Evolutionary conservation across 2,329 filamentous ascomycete species (phyloP), one percentile per base, ranked within the genome.

Genomic region (Botrytis pseudocinerea): DNA sequence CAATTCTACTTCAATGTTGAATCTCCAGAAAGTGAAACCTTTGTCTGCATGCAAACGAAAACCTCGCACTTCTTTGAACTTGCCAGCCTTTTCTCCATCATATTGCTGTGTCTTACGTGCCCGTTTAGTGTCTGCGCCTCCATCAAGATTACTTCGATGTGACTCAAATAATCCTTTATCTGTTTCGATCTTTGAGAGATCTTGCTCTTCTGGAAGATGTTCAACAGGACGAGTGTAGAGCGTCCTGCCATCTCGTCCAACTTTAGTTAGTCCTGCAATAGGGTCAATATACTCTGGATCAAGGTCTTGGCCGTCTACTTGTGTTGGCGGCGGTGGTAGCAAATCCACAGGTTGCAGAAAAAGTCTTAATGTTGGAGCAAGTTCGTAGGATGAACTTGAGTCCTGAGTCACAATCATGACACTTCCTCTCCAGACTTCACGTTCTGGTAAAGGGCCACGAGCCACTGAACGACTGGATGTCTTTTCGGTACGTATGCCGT

Each of bases 361-460:
- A 6, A 99, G 82, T 61, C 95, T 89, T 76, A 99, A 84, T 0
- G 88, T 93, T 6, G 96, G 96, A n/a, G 88, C 88, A 65, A 93
- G 90, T 62, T 91, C 89, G 79, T 98, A 97, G 0, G 92, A 92
- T 2, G 95, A 98, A 59, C 92, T 88, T 2, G 89, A 87, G 79
- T 99, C 95, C 70, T 90, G 87, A 0, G 96, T 98, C 35, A 99
- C 94, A 78, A 99, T 97, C 93, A 99, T 94, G 73, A 98, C 87
- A 74, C 90, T 97, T 8, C 96, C 96, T 81, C 95, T 90, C 96
- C 96, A 99, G 32, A 95, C 90, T 78, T 97, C 93, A 69, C 90
- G 88, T 61, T 93, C 90, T 44, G 81, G 77, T 76, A 70, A 81
- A 78, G 62, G 76, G 77, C 76, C 82, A 35, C 70, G 70, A 78